Conservation (phyloP, 2,329 filamentous ascomycete genomes). For the Chaetomium olivaceum region DNA sequence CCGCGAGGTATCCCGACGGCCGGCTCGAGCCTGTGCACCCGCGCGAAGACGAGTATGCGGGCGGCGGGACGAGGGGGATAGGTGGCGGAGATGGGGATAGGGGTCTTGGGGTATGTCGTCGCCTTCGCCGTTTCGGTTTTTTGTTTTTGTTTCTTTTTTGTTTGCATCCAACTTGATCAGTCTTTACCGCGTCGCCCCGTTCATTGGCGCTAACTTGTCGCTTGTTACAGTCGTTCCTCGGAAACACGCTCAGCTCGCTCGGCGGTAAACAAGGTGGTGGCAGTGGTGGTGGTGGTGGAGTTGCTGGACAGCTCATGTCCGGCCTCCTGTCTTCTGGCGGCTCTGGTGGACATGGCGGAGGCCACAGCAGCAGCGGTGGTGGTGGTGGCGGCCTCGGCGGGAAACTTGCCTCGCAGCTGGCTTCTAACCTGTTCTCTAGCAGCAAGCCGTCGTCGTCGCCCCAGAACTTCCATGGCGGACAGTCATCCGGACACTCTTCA, state of each 20-base stretch:
- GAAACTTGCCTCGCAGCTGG: constrained; percentile 59
- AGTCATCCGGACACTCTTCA: constrained; percentile 43
- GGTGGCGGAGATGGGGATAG: constrained; percentile 59
- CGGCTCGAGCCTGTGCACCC: constrained; percentile 60
- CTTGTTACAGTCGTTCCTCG: constrained; percentile 46
- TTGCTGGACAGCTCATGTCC: constrained; percentile 52
- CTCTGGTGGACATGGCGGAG: constrained; percentile 28
- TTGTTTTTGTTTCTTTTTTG: neutral
- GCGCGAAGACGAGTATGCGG: constrained; percentile 33
- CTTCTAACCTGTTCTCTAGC: constrained; percentile 53
- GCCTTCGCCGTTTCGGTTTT: neutral
- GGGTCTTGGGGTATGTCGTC: constrained; percentile 62
- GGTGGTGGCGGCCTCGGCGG: constrained; percentile 43
- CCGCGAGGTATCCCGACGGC: constrained; percentile 60
- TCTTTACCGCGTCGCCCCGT: neutral
- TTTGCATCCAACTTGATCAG: neutral
- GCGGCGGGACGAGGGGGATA: constrained; percentile 33
- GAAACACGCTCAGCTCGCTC: constrained; percentile 57
- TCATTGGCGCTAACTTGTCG: constrained; percentile 6
- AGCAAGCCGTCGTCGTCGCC: constrained; percentile 48
- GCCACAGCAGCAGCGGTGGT: constrained; percentile 37
- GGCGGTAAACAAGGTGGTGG: constrained; percentile 45
- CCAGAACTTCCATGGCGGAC: constrained; percentile 53
- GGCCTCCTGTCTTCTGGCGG: constrained; percentile 38
- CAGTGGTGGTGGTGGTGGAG: constrained; percentile 39